These are phyloP conservation scores for Tillandsia fasciculata DNA, from an alignment of 176 grass and related monocot genomes.

Conservation along the genomic window DNA sequence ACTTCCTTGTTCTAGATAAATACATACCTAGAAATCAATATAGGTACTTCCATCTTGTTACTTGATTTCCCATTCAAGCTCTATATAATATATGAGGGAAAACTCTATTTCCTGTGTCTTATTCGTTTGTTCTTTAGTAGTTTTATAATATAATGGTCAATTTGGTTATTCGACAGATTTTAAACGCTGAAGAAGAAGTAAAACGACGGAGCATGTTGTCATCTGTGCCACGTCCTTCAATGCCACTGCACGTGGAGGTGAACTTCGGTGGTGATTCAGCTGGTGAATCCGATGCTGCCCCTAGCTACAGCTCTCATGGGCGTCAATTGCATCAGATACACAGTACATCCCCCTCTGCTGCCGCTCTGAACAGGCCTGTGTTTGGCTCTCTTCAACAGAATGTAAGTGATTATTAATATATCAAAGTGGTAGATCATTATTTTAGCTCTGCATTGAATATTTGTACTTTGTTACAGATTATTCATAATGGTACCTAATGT, in stretches of 20 bases:
- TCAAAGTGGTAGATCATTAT: background rate
- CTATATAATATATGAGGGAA: background rate
- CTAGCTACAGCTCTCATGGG: slow-evolving; percentile 53
- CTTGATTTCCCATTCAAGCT: too few relatives aligned
- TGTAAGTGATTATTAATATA: slow-evolving; percentile 33
- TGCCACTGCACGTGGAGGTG: slow-evolving; percentile 58
- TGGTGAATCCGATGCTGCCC: slow-evolving; percentile 70
- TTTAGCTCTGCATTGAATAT: background rate
- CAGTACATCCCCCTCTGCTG: slow-evolving; percentile 61
- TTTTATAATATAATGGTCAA: background rate
- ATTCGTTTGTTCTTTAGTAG: background rate
- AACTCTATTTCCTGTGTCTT: slow-evolving; percentile 1
- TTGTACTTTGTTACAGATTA: background rate
- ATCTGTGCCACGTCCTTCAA: slow-evolving; percentile 31
- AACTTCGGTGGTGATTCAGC: slow-evolving; percentile 68
- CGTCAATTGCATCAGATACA: slow-evolving; percentile 52
- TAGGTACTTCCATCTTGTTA: too few relatives aligned
- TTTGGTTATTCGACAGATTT: slow-evolving; percentile 48
- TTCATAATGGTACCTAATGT: background rate
- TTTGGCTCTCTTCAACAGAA: slow-evolving; percentile 56
- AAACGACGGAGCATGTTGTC: slow-evolving; percentile 49
- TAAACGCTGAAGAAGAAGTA: slow-evolving; percentile 92
- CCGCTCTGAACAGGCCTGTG: slow-evolving; percentile 51
- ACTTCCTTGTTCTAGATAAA: too few relatives aligned
- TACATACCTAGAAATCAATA: too few relatives aligned